Percentiles rank a stretch among this genome's conserved stretches.
phyloP scores from a whole-genome alignment of 2,329 filamentous ascomycete genomes.

The Xylariaceae sp. region DNA sequence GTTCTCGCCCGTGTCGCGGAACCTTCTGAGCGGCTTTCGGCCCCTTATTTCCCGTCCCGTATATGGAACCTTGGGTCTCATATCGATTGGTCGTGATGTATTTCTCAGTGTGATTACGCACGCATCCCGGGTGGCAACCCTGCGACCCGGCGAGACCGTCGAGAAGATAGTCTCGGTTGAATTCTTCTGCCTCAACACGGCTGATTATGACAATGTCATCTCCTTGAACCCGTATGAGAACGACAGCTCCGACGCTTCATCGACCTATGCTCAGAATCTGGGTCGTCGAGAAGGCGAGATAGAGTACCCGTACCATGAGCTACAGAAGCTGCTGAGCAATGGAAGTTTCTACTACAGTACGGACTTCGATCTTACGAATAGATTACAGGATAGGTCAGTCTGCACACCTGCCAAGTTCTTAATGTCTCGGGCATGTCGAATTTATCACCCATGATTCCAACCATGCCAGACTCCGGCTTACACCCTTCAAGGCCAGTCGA shows the following conservation, averaged over 20 bases:
- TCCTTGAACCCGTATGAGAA: slow-evolving; percentile 50
- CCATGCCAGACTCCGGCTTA: slow-evolving; percentile 14
- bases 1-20: slow-evolving; percentile 62
- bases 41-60: slow-evolving; percentile 69
- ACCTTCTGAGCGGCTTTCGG: slow-evolving; percentile 72
- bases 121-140: slow-evolving; percentile 71
- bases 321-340: slow-evolving; percentile 88
- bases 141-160: slow-evolving; percentile 83
- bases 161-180: slow-evolving; percentile 83
- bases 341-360: slow-evolving; percentile 97
- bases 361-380: slow-evolving; percentile 95
- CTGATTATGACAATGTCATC: slow-evolving; percentile 77
- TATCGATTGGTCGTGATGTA: slow-evolving; percentile 77
- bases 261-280: slow-evolving; percentile 48
- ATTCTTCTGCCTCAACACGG: slow-evolving; percentile 87
- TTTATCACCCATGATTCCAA: slow-evolving; percentile 8
- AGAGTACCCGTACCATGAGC: slow-evolving; percentile 83
- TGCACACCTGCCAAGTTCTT: not conserved
- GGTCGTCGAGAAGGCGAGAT: slow-evolving; percentile 65
- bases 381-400: slow-evolving; percentile 75
- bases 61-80: slow-evolving; percentile 82
- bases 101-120: slow-evolving; percentile 87
- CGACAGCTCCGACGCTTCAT: slow-evolving; percentile 45
- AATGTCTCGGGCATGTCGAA: slow-evolving; percentile 1
- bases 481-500: slow-evolving; percentile 59